Evolutionary conservation across 2,329 filamentous ascomycete genomes (phyloP).

Genomic region (Capronia americana): DNA sequence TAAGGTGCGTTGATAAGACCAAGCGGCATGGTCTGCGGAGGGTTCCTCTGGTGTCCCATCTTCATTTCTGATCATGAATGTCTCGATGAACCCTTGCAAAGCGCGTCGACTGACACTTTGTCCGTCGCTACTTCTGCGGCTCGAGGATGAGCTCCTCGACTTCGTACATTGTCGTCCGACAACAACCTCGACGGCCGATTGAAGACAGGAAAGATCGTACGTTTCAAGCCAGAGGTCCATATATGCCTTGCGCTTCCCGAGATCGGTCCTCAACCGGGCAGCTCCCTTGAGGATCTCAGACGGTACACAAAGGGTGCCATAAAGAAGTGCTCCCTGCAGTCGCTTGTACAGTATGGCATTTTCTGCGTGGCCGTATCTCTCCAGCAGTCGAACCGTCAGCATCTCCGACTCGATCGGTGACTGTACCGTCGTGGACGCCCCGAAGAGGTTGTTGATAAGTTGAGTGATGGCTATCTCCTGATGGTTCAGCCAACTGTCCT

Average conservation of each 20-base stretch:
- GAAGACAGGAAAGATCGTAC: slow-evolving; percentile 60
- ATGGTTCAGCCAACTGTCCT: slow-evolving; percentile 67
- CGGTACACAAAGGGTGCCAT: slow-evolving; percentile 63
- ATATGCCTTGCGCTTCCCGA: slow-evolving; percentile 64
- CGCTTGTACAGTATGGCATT: slow-evolving; percentile 62
- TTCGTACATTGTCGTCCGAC: slow-evolving; percentile 55
- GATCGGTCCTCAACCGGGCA: slow-evolving; percentile 59
- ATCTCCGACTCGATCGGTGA: slow-evolving; percentile 46
- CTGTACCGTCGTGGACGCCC: slow-evolving; percentile 14
- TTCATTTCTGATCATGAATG: slow-evolving; percentile 64
- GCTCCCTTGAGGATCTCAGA: slow-evolving; percentile 55
- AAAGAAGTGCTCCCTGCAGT: slow-evolving; percentile 64
- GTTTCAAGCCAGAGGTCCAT: slow-evolving; percentile 64
- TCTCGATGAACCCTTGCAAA: slow-evolving; percentile 61
- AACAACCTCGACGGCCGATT: slow-evolving; percentile 63
- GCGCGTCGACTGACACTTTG: slow-evolving; percentile 25
- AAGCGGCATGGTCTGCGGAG: slow-evolving; percentile 44
- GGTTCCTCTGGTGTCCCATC: slow-evolving; percentile 45
- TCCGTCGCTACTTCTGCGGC: slow-evolving; percentile 14
- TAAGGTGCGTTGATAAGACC: slow-evolving; percentile 62
- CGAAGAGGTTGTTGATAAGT: slow-evolving; percentile 63
- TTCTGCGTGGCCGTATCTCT: slow-evolving; percentile 59
- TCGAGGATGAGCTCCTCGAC: neutral
- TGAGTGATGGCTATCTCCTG: slow-evolving; percentile 68
- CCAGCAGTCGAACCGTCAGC: slow-evolving; percentile 58